Evolutionary conservation across 129 eudicot genomes (phyloP), one percentile per base, ranked within the genome.

Genomic region (Mikania micrantha): DNA sequence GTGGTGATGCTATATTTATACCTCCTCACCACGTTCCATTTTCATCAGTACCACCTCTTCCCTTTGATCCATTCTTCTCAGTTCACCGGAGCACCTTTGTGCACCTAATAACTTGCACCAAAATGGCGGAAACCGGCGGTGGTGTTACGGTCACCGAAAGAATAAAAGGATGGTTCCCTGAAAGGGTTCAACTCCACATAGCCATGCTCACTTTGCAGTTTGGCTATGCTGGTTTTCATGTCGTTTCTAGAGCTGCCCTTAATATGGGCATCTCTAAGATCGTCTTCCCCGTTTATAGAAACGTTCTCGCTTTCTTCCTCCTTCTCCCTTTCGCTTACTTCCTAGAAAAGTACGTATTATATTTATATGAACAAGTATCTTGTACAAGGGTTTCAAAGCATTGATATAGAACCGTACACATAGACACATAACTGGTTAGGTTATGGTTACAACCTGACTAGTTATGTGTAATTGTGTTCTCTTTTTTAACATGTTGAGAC

Each of bases 181-280:
- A 94, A 76, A 87, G 85, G 60, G 64, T 87, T 60, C 97, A 94
- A 74, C 84, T 94, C 20, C 99, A 94, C 72, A 45, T 78, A 67
- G 97, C 99, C 65, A 94, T 94, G 99, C 69, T 94, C 54, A 82
- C 86, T 48, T 78, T 94, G 79, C 99, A 94, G 66, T 94, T 94
- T 63, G 99, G 99, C 2, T 94, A 94, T 72, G 99, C 99, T 2
- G 99, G 99, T 52, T 94, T 94, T 48, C 99, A 94, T 77, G 92
- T 94, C 4, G 99, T 94, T 50, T 94, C 99, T 8, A 81, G 97
- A 62, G 93, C 90, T 73, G 99, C 99, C 73, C 99, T 94, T 59
- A 94, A 94, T 57, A 90, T 94, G 99, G 99, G 99, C 69, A 89
- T 94, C 38, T 89, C 97, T 75, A 94, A 94, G 83, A 85, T 94